A percentile compares a stretch with the other conserved stretches of the same genome.
These are phyloP conservation scores for Albatrellus ellisii DNA, from an alignment of 768 basidiomycete species.

Conservation along the genomic window DNA sequence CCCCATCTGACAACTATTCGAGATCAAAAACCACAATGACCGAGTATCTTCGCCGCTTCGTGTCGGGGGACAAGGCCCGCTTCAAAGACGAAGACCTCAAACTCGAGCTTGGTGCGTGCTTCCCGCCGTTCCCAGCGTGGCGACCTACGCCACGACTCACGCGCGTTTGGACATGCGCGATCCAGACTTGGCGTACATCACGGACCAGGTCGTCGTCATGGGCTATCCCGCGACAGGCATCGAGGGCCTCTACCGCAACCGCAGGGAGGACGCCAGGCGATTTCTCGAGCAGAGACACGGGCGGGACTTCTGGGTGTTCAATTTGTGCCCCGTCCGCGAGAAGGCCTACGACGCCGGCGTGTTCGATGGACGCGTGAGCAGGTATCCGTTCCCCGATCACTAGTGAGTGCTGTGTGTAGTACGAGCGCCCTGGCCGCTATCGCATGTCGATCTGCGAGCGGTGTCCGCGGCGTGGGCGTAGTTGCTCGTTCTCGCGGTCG, in stretches of 20 bases:
- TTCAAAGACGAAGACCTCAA: constrained; percentile 55
- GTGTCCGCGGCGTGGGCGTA: background rate
- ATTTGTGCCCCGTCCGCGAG: constrained; percentile 73
- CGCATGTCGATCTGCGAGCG: background rate
- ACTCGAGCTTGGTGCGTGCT: constrained; percentile 52
- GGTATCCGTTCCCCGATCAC: constrained; percentile 87
- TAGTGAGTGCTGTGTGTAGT: constrained; percentile 37
- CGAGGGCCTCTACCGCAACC: constrained; percentile 72
- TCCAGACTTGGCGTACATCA: constrained; percentile 55
- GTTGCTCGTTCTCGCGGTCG: no score
- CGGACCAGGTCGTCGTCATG: constrained; percentile 65
- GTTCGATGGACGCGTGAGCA: constrained; percentile 64
- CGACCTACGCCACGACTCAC: no score
- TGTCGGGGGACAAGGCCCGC: constrained; percentile 73
- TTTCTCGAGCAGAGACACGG: constrained; percentile 67
- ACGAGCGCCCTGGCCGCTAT: background rate
- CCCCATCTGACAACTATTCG: constrained; percentile 1
- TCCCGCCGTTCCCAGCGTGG: background rate
- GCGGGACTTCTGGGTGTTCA: constrained; percentile 78
- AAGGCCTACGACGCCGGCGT: constrained; percentile 61
- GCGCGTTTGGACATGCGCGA: no score
- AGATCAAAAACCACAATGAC: constrained; percentile 27
- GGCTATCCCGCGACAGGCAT: constrained; percentile 77
- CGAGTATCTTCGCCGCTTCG: constrained; percentile 56
- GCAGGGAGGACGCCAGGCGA: constrained; percentile 55